Evolutionary conservation across 768 basidiomycete species (phyloP).

Genomic region (Lentinula aciculospora): DNA sequence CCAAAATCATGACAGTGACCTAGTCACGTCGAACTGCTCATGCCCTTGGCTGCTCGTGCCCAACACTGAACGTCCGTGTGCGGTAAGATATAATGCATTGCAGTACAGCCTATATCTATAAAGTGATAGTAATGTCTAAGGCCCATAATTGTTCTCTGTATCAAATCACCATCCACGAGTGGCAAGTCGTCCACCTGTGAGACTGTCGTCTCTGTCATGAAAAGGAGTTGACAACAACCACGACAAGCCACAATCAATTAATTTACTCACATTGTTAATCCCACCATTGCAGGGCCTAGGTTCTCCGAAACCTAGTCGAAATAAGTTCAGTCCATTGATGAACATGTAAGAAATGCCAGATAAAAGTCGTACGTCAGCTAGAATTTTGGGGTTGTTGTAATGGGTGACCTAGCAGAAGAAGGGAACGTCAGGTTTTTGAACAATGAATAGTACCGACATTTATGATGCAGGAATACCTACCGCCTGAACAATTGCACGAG

Average conservation of each 20-base stretch:
- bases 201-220: slow-evolving; percentile 45
- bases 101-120: background rate
- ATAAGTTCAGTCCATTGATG: slow-evolving; percentile 4
- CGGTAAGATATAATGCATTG: background rate
- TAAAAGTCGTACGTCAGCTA: slow-evolving; percentile 64
- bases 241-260: slow-evolving; percentile 1
- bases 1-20: too few species aligned
- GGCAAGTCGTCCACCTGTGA: slow-evolving; percentile 70
- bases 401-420: slow-evolving; percentile 69
- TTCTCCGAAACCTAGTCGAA: slow-evolving; percentile 63
- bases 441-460: background rate
- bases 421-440: slow-evolving; percentile 7
- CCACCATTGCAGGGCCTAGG: slow-evolving; percentile 91
- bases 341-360: background rate
- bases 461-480: slow-evolving; percentile 32
- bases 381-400: slow-evolving; percentile 87
- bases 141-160: background rate
- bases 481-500: slow-evolving; percentile 94
- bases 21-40: too few species aligned
- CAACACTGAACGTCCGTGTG: too few species aligned
- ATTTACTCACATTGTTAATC: slow-evolving; percentile 71
- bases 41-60: too few species aligned
- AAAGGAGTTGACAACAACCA: background rate
- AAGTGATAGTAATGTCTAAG: background rate
- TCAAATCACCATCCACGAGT: slow-evolving; percentile 56